Percentiles rank a stretch among this genome's conserved stretches.
Evolutionary conservation across 2,329 filamentous ascomycete species (phyloP).

Genomic region (Sarocladiaceae sp.): DNA sequence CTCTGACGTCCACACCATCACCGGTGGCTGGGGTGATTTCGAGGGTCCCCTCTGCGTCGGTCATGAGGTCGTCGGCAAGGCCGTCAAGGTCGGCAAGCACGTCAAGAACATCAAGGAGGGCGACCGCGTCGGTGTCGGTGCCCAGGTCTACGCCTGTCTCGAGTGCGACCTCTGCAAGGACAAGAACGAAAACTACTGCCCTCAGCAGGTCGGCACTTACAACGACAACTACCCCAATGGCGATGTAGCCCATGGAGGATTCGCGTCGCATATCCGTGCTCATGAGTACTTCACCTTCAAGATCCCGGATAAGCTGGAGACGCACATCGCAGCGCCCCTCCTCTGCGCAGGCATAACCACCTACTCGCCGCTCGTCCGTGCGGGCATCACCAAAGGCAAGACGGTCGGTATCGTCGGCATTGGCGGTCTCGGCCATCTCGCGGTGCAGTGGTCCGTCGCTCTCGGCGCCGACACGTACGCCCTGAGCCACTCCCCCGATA

Average conservation of each 20-base stretch:
- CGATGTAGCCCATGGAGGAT: slow-evolving; percentile 60
- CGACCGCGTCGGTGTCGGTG: slow-evolving; percentile 59
- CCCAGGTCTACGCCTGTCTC: slow-evolving; percentile 52
- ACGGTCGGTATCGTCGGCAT: slow-evolving; percentile 65
- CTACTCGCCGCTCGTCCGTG: slow-evolving; percentile 61
- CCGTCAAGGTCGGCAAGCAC: slow-evolving; percentile 37
- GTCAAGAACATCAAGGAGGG: slow-evolving; percentile 48
- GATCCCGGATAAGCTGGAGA: slow-evolving; percentile 46
- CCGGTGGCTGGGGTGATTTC: slow-evolving; percentile 49
- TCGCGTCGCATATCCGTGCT: slow-evolving; percentile 40
- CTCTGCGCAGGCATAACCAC: slow-evolving; percentile 73
- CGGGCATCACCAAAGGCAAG: slow-evolving; percentile 64
- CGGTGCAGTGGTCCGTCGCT: slow-evolving; percentile 63
- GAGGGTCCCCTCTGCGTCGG: slow-evolving; percentile 12
- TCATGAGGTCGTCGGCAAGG: slow-evolving; percentile 50
- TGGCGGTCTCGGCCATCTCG: slow-evolving; percentile 70
- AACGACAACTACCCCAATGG: slow-evolving; percentile 52
- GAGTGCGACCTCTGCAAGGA: slow-evolving; percentile 40
- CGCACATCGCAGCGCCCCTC: slow-evolving; percentile 56
- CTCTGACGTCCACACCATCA: slow-evolving; percentile 54
- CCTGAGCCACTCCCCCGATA: slow-evolving; percentile 53
- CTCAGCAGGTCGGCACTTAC: slow-evolving; percentile 48
- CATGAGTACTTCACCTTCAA: slow-evolving; percentile 54
- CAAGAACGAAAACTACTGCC: slow-evolving; percentile 45
- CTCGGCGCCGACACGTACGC: slow-evolving; percentile 61